Base-by-base conservation (phyloP, 176 grass and related monocot genomes). In the Oryza australiensis region DNA sequence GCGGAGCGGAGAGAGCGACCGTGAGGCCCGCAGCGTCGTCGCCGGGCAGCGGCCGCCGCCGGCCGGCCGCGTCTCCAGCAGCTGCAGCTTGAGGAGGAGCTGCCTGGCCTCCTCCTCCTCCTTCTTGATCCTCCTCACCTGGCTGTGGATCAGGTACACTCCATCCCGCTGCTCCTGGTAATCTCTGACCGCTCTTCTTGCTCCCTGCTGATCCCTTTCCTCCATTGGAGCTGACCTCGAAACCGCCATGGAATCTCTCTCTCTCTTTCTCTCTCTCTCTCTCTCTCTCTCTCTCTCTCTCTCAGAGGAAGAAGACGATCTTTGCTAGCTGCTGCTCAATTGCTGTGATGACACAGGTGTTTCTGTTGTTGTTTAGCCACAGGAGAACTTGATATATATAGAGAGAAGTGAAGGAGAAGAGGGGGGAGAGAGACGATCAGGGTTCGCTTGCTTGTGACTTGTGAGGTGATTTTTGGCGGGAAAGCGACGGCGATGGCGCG, bases 121-220 rank as follows among this genome's bases (percentile, higher is more conserved):
- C 89, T 74, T 45, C 87, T 96, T 93, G 70, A 96, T 87, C 86
- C 89, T 86, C 75, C 86, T 73, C 14, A 96, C 88, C 80, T 93
- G 93, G 83, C 88, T 93, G 87, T 96, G 93, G 40, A 93, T 77
- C 32, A 86, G 90, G 59, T 73, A 76, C 66, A 83, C 79, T 33
- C 15, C 53, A 73, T 62, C 68, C 41, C 18, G 18, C 34, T 20
- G 40, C 62, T 59, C 57, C 60, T 72, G 11, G 4, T 46, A 13
- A 46, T 46, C 12, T 15, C 3, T 15, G 43, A 46, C 43, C 2
- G 12, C 43, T 38, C 6, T 40, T 40, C 38, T 40, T 40, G 38
- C 12, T 13, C 5, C 34, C 68, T 51, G 38, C 46, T 69, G 60
- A 71, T 73, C 68, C 57, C 29, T 82, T 63, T 41, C 87, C 66